Evolutionary conservation across 805 yeast species (phyloP), one percentile per base, ranked within the genome.

Genomic region (Monosporozyma aerobia): DNA sequence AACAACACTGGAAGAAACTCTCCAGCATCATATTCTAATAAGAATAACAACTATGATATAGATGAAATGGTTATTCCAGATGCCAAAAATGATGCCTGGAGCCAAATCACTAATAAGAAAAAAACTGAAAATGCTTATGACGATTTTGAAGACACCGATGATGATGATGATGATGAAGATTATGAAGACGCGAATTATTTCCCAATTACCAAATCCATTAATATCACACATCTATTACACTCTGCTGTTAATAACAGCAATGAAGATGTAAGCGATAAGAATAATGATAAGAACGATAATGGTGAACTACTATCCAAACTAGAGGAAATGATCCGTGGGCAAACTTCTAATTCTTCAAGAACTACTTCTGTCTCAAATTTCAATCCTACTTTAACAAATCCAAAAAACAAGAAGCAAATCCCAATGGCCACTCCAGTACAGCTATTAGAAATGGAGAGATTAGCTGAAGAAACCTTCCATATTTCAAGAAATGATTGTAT

Each of bases 371-470:
- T 50, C 10, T 51, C 58, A 29, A 43, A 43, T 23, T 53, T 49
- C 16, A 51, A 51, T 35, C 55, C 55, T 10, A 54, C 57, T 4
- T 48, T 60, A 23, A 58, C 47, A 22, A 55, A 58, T 14, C 54
- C 40, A 33, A 61, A 59, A 16, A 58, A 62, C 35, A 57, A 65
- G 52, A 54, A 63, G 44, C 30, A 59, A 54, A 59, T 83, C 2
- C 84, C 87, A 2, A 70, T 81, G 51, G 84, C 90, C 14, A 79
- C 90, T 2, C 89, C 95, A 1, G 79, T 87, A 3, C 96, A 90
- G 66, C 68, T 89, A 52, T 70, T 84, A 7, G 96, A 88, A 56
- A 78, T 89, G 48, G 92, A 88, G 64, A 73, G 85, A 44, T 63
- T 81, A 5, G 64, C 83, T 10, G 62, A 71, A 3, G 84, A 80